Evolutionary conservation across 306 rosid species (phyloP), one percentile per base, ranked within the genome.

Genomic region (Astragalus glycyphyllos): DNA sequence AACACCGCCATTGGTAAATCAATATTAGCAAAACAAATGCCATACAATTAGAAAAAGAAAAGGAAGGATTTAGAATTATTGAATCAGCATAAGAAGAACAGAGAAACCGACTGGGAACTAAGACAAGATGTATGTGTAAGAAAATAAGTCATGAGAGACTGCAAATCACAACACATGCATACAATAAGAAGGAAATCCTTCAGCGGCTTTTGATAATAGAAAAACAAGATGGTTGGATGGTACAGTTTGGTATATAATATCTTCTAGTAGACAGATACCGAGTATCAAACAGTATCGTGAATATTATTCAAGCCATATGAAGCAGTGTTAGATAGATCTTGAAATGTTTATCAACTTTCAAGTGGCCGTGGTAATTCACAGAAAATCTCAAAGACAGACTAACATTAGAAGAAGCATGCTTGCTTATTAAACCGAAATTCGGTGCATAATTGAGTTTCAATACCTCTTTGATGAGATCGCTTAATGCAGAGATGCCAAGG

Each of bases 381-480:
- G 49, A 65, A 65, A 58, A 48, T 23, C 15, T 17, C 45, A 73
- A n/a, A 32, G 75, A 54, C 13, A n/a, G 59, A 42, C 66, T 53
- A 62, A 65, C 15, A 13, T n/a, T 44, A 16, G 11, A 32, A 67
- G 13, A 32, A 67, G 13, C 8, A 61, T 60, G 34, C 67, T 32
- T 66, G 47, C 41, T 34, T 44, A 41, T n/a, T 49, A 53, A 62
- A 72, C 49, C 17, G 8, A 54, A 41, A 55, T 11, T 8, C 35
- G 29, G 35, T n/a, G 65, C 35, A 26, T 11, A 37, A 53, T 50
- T 75, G 60, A 55, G 62, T 69, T 53, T 53, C 38, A 57, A 40
- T 89, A 91, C 97, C 96, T 91, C 97, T 71, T 75, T 84, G 79
- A 91, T n/a, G 45, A 89, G 77, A 76, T 89, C 97, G 46, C 73